These are phyloP conservation scores for Aspergillus proliferans DNA, from an alignment of 2,329 filamentous ascomycete genomes.

Conservation along the genomic window DNA sequence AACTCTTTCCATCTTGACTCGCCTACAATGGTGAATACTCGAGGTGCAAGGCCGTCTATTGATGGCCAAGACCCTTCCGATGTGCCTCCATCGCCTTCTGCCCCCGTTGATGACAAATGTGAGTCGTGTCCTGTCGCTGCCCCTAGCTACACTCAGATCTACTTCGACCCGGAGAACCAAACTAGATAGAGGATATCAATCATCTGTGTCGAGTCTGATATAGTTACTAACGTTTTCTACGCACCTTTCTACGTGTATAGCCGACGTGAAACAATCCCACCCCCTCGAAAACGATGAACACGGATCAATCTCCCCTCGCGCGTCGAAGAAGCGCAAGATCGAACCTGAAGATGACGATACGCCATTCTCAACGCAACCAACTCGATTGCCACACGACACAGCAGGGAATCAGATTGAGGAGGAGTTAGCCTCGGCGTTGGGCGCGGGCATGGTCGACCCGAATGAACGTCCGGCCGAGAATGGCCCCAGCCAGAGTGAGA, in stretches of 20 bases:
- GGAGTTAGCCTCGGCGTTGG: slow-evolving; percentile 31
- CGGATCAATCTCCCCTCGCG: slow-evolving; percentile 25
- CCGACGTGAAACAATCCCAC: slow-evolving; percentile 26
- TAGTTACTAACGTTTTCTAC: slow-evolving; percentile 2
- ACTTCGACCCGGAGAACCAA: not conserved
- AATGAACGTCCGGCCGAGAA: slow-evolving; percentile 17
- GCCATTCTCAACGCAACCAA: slow-evolving; percentile 12
- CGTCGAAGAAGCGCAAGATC: slow-evolving; percentile 36
- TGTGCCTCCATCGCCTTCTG: slow-evolving; percentile 23
- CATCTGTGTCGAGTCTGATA: not conserved
- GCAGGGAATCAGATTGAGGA: slow-evolving; percentile 31
- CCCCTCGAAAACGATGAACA: slow-evolving; percentile 23
- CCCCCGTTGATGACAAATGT: slow-evolving; percentile 29
- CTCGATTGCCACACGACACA: slow-evolving; percentile 16
- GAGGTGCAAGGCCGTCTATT: slow-evolving; percentile 20
- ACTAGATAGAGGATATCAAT: not conserved
- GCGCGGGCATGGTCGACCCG: slow-evolving; percentile 21
- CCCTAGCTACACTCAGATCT: not conserved
- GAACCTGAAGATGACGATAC: slow-evolving; percentile 23
- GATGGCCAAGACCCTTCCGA: slow-evolving; percentile 23
- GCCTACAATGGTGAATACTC: slow-evolving; percentile 29
- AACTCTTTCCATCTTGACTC: slow-evolving; percentile 16
- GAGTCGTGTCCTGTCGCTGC: slow-evolving; percentile 11
- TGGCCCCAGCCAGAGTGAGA: slow-evolving; percentile 15
- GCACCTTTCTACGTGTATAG: slow-evolving; percentile 2